These are phyloP conservation scores for Nitzschia palea DNA, from an alignment of 108 stramenopile species.

Conservation along the genomic window DNA sequence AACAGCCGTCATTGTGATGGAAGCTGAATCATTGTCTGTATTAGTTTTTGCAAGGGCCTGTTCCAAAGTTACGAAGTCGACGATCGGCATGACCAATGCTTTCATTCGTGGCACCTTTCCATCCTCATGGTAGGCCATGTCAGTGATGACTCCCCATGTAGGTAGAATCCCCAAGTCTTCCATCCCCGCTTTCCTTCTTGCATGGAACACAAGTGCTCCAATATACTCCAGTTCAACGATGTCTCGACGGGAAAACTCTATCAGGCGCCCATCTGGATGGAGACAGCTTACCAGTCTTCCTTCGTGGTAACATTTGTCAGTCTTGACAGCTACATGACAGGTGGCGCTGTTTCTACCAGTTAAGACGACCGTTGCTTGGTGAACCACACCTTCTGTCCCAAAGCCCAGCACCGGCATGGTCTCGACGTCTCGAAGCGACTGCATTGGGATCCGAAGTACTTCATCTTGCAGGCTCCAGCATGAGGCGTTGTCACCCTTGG, in stretches of 20 bases:
- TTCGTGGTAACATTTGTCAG: neutral
- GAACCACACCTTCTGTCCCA: neutral
- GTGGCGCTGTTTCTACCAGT: neutral
- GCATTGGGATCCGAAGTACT: neutral
- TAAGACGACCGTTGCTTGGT: neutral
- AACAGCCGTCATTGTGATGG: neutral
- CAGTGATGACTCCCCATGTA: neutral
- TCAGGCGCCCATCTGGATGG: neutral
- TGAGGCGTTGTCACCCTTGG: neutral
- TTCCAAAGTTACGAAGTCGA: neutral
- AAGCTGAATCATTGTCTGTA: neutral
- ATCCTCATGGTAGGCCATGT: neutral
- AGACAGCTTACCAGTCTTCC: neutral
- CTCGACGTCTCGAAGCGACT: neutral
- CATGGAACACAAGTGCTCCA: neutral
- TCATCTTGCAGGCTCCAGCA: neutral
- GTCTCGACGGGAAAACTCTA: neutral
- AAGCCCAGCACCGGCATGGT: neutral
- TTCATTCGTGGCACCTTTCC: neutral
- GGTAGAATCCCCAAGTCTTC: neutral
- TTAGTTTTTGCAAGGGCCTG: neutral
- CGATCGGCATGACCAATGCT: neutral
- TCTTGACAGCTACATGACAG: neutral
- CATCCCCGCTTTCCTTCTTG: neutral
- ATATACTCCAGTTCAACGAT: neutral